A percentile compares a stretch with the other conserved stretches of the same genome.
Evolutionary conservation across 2,329 filamentous ascomycete genomes (phyloP).

Genomic region (Emergomyces orientalis): DNA sequence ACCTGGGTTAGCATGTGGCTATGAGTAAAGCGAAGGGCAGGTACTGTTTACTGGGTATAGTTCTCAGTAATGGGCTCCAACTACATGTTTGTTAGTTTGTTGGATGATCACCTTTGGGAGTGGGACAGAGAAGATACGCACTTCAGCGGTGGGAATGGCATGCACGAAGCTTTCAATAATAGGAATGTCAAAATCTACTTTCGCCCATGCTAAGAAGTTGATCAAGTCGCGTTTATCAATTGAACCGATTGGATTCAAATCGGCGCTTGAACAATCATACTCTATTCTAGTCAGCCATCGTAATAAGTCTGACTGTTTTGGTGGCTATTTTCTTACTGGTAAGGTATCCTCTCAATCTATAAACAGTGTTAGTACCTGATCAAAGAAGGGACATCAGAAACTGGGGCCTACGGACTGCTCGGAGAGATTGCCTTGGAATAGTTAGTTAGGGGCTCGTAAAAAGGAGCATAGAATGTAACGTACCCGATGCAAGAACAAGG

Average conservation of each 20-base stretch:
- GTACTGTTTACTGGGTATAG: slow-evolving; percentile 40
- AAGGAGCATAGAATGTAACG: not conserved
- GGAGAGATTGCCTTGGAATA: slow-evolving; percentile 38
- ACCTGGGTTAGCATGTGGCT: not conserved
- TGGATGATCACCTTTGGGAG: not conserved
- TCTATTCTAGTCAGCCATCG: slow-evolving; percentile 48
- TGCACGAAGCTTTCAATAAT: slow-evolving; percentile 48
- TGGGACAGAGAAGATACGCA: not conserved
- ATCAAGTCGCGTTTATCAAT: slow-evolving; percentile 59
- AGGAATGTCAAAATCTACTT: slow-evolving; percentile 48
- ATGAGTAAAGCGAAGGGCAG: not conserved
- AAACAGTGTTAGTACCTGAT: not conserved
- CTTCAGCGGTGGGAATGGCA: slow-evolving; percentile 48
- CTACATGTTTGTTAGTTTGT: slow-evolving; percentile 21
- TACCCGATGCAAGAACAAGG: slow-evolving; percentile 52
- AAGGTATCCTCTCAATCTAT: slow-evolving; percentile 8
- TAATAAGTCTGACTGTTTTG: not conserved
- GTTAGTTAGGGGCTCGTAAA: slow-evolving; percentile 35
- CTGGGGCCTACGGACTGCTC: not conserved
- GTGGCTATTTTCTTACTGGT: not conserved
- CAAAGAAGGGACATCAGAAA: not conserved
- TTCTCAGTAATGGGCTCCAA: slow-evolving; percentile 54
- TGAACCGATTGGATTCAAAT: slow-evolving; percentile 47
- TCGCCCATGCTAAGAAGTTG: slow-evolving; percentile 55
- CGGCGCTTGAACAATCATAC: slow-evolving; percentile 50